These are phyloP conservation scores for Lactuca saligna DNA, from an alignment of 129 eudicot genomes.

Conservation along the genomic window DNA sequence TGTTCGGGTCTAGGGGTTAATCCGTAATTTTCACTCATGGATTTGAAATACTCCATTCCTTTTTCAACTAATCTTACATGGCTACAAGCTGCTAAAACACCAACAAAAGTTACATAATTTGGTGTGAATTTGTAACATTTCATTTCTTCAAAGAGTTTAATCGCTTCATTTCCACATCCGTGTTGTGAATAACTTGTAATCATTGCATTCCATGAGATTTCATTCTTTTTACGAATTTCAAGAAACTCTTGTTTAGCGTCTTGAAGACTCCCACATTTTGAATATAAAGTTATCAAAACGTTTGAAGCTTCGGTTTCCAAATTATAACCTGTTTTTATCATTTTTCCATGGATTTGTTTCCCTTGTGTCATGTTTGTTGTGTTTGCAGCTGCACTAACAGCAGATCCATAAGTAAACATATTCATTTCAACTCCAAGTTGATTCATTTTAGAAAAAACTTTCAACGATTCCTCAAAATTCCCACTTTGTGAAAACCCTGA, in stretches of 20 bases:
- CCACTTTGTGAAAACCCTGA: slow-evolving; percentile 93
- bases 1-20: slow-evolving; percentile 79
- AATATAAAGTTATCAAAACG: slow-evolving; percentile 72
- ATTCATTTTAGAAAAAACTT: slow-evolving; percentile 69
- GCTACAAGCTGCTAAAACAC: slow-evolving; percentile 94
- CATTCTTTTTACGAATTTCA: slow-evolving; percentile 63
- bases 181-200: slow-evolving; percentile 97
- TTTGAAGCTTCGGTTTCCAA: slow-evolving; percentile 84
- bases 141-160: slow-evolving; percentile 82
- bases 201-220: slow-evolving; percentile 96
- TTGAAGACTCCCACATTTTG: slow-evolving; percentile 82
- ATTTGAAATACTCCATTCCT: slow-evolving; percentile 75
- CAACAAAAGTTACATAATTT: slow-evolving; percentile 75
- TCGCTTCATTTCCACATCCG: slow-evolving; percentile 75
- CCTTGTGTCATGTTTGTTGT: slow-evolving; percentile 75
- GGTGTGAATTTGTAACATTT: slow-evolving; percentile 48
- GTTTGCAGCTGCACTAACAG: slow-evolving; percentile 91
- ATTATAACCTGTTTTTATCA: slow-evolving; percentile 63
- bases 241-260: slow-evolving; percentile 70
- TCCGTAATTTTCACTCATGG: slow-evolving; percentile 69
- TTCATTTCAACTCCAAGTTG: slow-evolving; percentile 56
- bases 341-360: slow-evolving; percentile 72
- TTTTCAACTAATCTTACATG: slow-evolving; percentile 93
- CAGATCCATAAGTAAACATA: slow-evolving; percentile 79
- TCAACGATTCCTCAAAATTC: slow-evolving; percentile 65